Evolutionary conservation across 768 basidiomycete genomes (phyloP).

Genomic region (Boletus coccyginus): DNA sequence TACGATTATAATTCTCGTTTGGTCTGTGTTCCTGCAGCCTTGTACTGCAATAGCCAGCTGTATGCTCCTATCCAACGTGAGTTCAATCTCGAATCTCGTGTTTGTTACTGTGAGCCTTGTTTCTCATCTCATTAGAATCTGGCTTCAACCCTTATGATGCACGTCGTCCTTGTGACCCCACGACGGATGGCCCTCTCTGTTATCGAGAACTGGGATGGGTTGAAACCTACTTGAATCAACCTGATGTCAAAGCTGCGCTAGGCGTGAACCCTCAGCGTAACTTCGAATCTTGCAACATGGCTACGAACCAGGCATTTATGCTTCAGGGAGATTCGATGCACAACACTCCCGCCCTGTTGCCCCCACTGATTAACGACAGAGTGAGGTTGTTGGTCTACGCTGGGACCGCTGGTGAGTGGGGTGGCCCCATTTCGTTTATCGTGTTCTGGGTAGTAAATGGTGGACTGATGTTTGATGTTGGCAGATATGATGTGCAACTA

Average conservation of each 20-base stretch:
- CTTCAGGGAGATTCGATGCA: conserved; percentile 85
- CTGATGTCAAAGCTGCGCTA: conserved; percentile 72
- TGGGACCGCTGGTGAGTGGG: conserved; percentile 67
- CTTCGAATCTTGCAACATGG: conserved; percentile 74
- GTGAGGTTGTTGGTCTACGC: conserved; percentile 87
- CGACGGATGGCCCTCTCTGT: conserved; percentile 70
- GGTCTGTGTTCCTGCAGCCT: conserved; percentile 67
- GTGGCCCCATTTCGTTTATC: background rate
- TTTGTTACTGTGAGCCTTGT: background rate
- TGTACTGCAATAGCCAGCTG: conserved; percentile 81
- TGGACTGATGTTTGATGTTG: conserved; percentile 13
- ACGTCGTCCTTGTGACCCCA: conserved; percentile 67
- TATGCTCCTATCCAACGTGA: conserved; percentile 67
- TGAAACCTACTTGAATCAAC: conserved; percentile 83
- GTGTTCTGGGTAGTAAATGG: background rate
- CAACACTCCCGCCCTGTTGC: conserved; percentile 75
- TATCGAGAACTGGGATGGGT: conserved; percentile 84
- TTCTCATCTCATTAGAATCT: conserved; percentile 40
- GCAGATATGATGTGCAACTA: conserved; percentile 88
- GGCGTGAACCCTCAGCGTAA: conserved; percentile 60
- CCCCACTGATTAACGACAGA: conserved; percentile 78
- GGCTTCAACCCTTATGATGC: conserved; percentile 91
- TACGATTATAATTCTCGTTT: conserved; percentile 57
- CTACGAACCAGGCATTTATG: conserved; percentile 78
- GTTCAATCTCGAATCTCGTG: conserved; percentile 21